Conservation (phyloP, 345 rosid species). For the Crucihimalaya himalaica region DNA sequence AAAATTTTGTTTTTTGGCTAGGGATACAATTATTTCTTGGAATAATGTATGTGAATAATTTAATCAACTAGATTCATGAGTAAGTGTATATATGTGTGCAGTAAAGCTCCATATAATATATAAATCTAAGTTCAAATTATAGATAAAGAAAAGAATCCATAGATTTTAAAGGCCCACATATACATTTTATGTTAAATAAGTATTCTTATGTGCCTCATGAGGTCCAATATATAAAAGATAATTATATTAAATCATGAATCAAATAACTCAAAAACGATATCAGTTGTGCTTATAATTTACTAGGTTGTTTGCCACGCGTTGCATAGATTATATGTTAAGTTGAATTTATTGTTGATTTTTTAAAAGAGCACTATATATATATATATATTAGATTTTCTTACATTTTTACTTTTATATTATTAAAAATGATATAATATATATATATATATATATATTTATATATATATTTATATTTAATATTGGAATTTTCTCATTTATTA, state of each 20-base stretch:
- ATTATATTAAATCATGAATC: not conserved
- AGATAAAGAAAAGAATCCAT: not conserved
- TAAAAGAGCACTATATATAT: too few species aligned
- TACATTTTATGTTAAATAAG: slow-evolving; percentile 5
- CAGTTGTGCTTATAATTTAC: not conserved
- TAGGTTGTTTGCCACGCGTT: too few species aligned
- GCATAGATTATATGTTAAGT: too few species aligned
- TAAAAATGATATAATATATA: too few species aligned
- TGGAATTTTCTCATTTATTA: too few species aligned
- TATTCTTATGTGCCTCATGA: slow-evolving; percentile 1
- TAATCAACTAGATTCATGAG: not conserved
- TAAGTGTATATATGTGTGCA: not conserved
- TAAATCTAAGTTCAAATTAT: slow-evolving; percentile 5
- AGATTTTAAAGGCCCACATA: not conserved
- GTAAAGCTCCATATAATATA: slow-evolving; percentile 12
- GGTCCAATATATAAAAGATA: not conserved
- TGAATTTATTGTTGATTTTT: too few species aligned
- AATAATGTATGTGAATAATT: not conserved
- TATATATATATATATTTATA: too few species aligned
- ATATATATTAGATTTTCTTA: too few species aligned
- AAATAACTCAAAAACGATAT: not conserved
- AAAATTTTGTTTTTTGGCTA: not conserved
- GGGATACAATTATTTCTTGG: not conserved
- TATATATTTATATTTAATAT: too few species aligned
- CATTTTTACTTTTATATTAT: too few species aligned